These are phyloP conservation scores for Colletotrichum gigasporum DNA, from an alignment of 2,329 filamentous ascomycete genomes.

Conservation along the genomic window DNA sequence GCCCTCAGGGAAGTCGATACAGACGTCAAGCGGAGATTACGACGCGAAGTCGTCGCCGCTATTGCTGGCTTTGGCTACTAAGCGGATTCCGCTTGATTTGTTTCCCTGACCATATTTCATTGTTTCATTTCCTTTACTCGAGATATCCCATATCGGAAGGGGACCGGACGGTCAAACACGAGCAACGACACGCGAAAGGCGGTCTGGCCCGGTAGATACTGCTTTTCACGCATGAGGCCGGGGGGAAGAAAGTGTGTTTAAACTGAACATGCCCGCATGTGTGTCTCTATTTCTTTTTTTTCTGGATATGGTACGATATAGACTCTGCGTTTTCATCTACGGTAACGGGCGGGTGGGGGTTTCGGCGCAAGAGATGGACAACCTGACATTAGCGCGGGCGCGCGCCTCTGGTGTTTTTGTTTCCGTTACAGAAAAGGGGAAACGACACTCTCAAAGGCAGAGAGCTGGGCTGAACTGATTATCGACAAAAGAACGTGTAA, in stretches of 20 bases:
- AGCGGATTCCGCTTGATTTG: neutral
- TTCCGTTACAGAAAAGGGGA: neutral
- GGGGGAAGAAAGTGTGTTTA: neutral
- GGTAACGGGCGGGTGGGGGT: neutral
- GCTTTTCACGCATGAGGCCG: neutral
- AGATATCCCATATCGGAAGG: constrained; percentile 17
- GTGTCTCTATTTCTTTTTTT: neutral
- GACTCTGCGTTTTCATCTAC: neutral
- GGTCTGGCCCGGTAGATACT: constrained; percentile 11
- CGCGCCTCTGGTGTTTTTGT: neutral
- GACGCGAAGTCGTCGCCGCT: constrained; percentile 22
- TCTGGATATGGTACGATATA: constrained; percentile 24
- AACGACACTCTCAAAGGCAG: neutral
- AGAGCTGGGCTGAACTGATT: neutral
- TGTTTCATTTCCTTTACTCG: neutral
- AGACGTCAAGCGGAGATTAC: constrained; percentile 20
- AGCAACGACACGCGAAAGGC: neutral
- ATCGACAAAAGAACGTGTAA: constrained; percentile 4
- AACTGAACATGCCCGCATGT: neutral
- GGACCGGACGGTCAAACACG: neutral
- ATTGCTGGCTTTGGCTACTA: constrained; percentile 29
- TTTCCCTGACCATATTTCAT: neutral
- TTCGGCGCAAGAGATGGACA: constrained; percentile 8
- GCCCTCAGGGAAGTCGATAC: constrained; percentile 25
- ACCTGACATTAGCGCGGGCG: neutral